These are phyloP conservation scores for Helotiales sp. DNA, from an alignment of 2,329 filamentous ascomycete species.

Conservation along the genomic window DNA sequence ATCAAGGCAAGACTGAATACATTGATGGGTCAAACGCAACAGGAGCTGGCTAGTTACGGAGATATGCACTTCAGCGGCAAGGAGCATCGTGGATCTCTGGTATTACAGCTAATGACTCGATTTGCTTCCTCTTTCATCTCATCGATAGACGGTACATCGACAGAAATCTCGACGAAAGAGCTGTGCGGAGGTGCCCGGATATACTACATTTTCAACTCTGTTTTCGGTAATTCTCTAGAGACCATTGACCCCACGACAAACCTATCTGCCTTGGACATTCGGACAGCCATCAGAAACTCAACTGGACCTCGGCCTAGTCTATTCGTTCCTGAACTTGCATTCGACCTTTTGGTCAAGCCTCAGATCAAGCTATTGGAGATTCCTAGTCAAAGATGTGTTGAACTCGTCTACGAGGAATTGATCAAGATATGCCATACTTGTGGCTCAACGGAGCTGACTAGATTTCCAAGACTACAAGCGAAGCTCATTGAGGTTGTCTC, in stretches of 20 bases:
- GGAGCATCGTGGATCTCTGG: constrained; percentile 91
- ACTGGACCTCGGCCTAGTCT: constrained; percentile 93
- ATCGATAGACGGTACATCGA: constrained; percentile 97
- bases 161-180: constrained; percentile 95
- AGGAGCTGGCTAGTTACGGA: constrained; percentile 95
- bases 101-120: constrained; percentile 95
- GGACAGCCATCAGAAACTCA: constrained; percentile 96
- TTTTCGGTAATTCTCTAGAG: constrained; percentile 91
- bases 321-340: constrained; percentile 96
- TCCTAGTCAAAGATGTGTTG: constrained; percentile 93
- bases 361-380: constrained; percentile 97
- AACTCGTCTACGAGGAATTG: constrained; percentile 96
- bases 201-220: constrained; percentile 38
- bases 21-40: constrained; percentile 98
- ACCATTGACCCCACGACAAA: constrained; percentile 96
- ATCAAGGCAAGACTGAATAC: constrained; percentile 98
- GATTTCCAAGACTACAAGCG: constrained; percentile 89
- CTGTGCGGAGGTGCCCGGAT: constrained; percentile 37
- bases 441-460: constrained; percentile 87
- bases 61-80: constrained; percentile 98
- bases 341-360: constrained; percentile 95
- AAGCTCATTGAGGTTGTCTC: constrained; percentile 99
- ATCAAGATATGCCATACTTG: constrained; percentile 99
- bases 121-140: constrained; percentile 98
- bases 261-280: constrained; percentile 89